Percentiles rank a stretch among this genome's conserved stretches.
These are phyloP conservation scores for Isatis tinctoria DNA, from an alignment of 345 rosid genomes.

Conservation along the genomic window DNA sequence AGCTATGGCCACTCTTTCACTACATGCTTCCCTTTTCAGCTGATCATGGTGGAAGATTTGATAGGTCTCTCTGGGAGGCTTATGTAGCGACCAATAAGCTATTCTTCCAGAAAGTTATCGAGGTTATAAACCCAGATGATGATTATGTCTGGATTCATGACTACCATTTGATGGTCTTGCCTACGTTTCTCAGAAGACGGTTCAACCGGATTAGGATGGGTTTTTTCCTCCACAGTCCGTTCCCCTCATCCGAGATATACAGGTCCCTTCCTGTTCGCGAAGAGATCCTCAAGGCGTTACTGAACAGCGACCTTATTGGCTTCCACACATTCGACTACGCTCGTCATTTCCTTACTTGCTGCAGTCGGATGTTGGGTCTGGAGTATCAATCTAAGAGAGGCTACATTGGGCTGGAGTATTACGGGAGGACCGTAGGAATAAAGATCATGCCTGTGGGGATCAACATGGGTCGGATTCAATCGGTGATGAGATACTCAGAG, in stretches of 20 bases:
- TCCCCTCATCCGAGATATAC: conserved; percentile 39
- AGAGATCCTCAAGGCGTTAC: conserved; percentile 38
- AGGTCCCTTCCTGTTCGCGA: conserved; percentile 38
- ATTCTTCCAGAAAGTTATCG: conserved; percentile 35
- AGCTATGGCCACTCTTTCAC: conserved; percentile 37
- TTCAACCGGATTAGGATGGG: conserved; percentile 40
- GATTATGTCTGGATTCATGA: conserved; percentile 40
- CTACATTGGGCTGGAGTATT: conserved; percentile 39
- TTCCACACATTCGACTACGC: conserved; percentile 84
- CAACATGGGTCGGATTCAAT: conserved; percentile 37
- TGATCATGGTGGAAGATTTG: conserved; percentile 40
- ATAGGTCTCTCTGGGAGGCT: conserved; percentile 40
- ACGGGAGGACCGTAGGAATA: conserved; percentile 40
- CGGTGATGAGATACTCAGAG: conserved; percentile 37
- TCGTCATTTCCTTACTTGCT: conserved; percentile 46
- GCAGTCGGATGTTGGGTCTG: conserved; percentile 39
- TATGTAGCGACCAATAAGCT: conserved; percentile 37
- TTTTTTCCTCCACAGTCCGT: conserved; percentile 37
- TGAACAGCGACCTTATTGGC: conserved; percentile 38
- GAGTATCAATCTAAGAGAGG: conserved; percentile 42
- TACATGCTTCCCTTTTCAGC: conserved; percentile 40
- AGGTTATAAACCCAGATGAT: conserved; percentile 38
- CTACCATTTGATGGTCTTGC: conserved; percentile 41
- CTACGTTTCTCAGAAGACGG: conserved; percentile 35
- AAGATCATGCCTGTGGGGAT: conserved; percentile 42